A percentile compares a stretch with the other conserved stretches of the same genome.
Evolutionary conservation across 2,329 filamentous ascomycete species (phyloP).

Genomic region (Fusarium euwallaceae): DNA sequence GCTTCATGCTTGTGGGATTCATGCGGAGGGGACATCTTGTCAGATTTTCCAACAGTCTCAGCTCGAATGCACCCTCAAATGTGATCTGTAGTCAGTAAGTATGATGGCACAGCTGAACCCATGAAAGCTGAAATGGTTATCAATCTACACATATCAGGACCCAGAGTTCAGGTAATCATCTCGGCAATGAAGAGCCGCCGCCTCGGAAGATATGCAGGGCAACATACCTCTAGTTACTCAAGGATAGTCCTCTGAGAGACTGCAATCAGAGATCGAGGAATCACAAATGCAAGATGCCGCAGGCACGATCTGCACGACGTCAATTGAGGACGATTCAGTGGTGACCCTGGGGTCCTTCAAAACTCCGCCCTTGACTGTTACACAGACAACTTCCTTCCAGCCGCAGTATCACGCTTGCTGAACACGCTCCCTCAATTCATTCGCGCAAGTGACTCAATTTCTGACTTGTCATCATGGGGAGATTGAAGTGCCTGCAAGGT

Average conservation of each 20-base stretch:
- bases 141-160: background rate
- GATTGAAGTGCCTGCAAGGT: constrained; percentile 8
- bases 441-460: background rate
- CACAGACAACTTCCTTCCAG: background rate
- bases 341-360: background rate
- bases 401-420: background rate
- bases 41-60: background rate
- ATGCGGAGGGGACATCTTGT: background rate
- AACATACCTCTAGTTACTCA: constrained; percentile 2
- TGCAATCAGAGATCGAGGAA: constrained; percentile 15
- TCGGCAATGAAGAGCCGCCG: background rate
- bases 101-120: background rate
- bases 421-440: background rate
- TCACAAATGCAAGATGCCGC: constrained; percentile 36
- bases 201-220: background rate
- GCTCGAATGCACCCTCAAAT: background rate
- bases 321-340: constrained; percentile 12
- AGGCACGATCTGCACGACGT: constrained; percentile 34
- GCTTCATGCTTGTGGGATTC: background rate
- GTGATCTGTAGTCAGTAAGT: background rate
- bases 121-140: background rate
- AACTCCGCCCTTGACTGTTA: background rate
- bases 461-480: constrained; percentile 5
- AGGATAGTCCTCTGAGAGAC: constrained; percentile 10
- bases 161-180: background rate